Evolutionary conservation across 2,329 filamentous ascomycete genomes (phyloP).

Genomic region (Nothomitra cinnamomea): DNA sequence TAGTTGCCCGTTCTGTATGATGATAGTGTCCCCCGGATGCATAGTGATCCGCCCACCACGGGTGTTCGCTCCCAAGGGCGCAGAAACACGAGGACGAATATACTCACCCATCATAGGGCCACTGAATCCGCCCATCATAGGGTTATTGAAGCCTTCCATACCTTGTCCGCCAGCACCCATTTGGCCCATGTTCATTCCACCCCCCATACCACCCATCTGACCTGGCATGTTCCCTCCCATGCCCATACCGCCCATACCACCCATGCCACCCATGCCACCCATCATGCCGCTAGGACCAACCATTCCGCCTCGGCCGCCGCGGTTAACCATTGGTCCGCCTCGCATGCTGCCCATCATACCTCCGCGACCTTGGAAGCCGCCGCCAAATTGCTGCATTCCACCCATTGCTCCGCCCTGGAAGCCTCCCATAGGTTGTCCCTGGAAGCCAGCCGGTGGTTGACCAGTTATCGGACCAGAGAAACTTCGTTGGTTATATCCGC

Average conservation of each 20-base stretch:
- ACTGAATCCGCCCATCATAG: slow-evolving; percentile 15
- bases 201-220: slow-evolving; percentile 38
- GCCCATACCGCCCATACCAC: slow-evolving; percentile 26
- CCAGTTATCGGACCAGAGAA: slow-evolving; percentile 29
- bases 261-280: slow-evolving; percentile 25
- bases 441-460: slow-evolving; percentile 26
- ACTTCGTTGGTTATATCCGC: slow-evolving; percentile 24
- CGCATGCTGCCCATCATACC: slow-evolving; percentile 37
- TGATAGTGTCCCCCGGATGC: not conserved
- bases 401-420: slow-evolving; percentile 30
- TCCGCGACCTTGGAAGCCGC: slow-evolving; percentile 32
- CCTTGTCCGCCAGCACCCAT: slow-evolving; percentile 33
- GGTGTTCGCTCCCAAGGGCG: slow-evolving; percentile 4
- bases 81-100: slow-evolving; percentile 4
- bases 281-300: slow-evolving; percentile 26
- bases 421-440: slow-evolving; percentile 24
- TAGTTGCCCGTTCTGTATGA: slow-evolving; percentile 6
- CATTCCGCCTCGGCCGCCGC: slow-evolving; percentile 29
- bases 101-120: slow-evolving; percentile 14
- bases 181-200: slow-evolving; percentile 31
- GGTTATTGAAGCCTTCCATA: slow-evolving; percentile 18
- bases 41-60: not conserved
- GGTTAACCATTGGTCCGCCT: slow-evolving; percentile 22
- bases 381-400: slow-evolving; percentile 31
- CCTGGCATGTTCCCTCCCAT: slow-evolving; percentile 33